Conservation (phyloP, 331 rosid species). For the Malus hybrid region DNA sequence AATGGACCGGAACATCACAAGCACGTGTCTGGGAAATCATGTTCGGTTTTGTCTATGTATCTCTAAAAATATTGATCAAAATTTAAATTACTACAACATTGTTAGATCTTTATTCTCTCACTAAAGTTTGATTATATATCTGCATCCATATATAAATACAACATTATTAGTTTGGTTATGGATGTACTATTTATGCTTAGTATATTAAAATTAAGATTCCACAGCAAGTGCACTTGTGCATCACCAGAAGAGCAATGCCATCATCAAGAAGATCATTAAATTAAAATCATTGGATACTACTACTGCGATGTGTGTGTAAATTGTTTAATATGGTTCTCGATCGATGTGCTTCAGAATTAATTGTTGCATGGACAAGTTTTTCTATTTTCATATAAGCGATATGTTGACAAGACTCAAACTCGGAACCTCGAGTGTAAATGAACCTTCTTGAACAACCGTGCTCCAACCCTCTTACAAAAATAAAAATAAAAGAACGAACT, state of each 20-base stretch:
- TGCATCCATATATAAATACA: conserved; percentile 7
- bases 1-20: background rate
- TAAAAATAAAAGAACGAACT: no score
- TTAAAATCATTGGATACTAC: conserved; percentile 9
- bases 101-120: conserved; percentile 7
- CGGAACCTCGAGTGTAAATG: no score
- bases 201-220: conserved; percentile 21
- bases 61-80: background rate
- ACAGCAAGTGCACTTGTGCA: conserved; percentile 13
- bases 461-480: no score
- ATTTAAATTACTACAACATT: background rate
- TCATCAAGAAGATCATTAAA: background rate
- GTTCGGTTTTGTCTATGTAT: background rate
- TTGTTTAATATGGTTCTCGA: background rate
- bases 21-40: conserved; percentile 12
- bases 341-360: background rate
- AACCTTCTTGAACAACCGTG: no score
- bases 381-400: no score
- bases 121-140: background rate
- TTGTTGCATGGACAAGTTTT: background rate
- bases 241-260: conserved; percentile 11
- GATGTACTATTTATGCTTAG: background rate
- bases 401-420: no score
- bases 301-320: no score
- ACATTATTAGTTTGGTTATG: conserved; percentile 5